These are phyloP conservation scores for Sarcodon aspratus DNA, from an alignment of 768 basidiomycete genomes.

Conservation along the genomic window DNA sequence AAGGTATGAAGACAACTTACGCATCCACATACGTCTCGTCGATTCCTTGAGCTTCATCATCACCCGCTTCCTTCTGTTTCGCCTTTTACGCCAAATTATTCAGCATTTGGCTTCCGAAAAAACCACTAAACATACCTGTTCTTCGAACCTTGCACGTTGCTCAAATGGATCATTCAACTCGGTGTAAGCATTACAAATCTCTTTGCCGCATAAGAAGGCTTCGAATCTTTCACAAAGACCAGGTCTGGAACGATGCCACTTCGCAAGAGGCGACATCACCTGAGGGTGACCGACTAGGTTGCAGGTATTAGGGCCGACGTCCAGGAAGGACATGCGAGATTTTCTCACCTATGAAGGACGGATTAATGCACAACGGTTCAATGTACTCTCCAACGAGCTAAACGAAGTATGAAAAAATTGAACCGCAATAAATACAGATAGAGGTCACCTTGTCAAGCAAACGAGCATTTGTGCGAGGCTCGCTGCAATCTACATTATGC, in stretches of 20 bases:
- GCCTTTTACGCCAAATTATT: slow-evolving; percentile 26
- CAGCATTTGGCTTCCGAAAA: background rate
- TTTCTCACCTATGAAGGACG: slow-evolving; percentile 79
- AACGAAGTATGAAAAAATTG: background rate
- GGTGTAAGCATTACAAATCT: slow-evolving; percentile 98
- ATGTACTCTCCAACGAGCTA: slow-evolving; percentile 97
- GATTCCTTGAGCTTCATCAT: slow-evolving; percentile 95
- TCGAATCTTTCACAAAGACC: slow-evolving; percentile 99
- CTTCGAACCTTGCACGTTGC: slow-evolving; percentile 91
- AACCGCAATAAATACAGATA: background rate
- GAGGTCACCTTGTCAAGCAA: slow-evolving; percentile 79
- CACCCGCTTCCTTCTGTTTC: slow-evolving; percentile 91
- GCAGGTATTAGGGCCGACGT: background rate
- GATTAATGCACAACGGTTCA: slow-evolving; percentile 92
- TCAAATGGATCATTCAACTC: slow-evolving; percentile 99
- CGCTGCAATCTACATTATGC: slow-evolving; percentile 95
- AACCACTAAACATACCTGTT: slow-evolving; percentile 43
- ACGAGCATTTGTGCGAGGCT: slow-evolving; percentile 90
- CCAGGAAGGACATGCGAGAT: background rate
- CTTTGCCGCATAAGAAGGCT: slow-evolving; percentile 95
- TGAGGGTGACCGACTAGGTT: slow-evolving; percentile 87
- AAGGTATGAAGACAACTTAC: slow-evolving; percentile 29
- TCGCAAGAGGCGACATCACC: slow-evolving; percentile 99
- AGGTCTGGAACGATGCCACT: slow-evolving; percentile 94
- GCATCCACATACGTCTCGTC: slow-evolving; percentile 96